Conservation (phyloP, 2,329 filamentous ascomycete genomes). For the Pseudophaeomoniella oleicola region DNA sequence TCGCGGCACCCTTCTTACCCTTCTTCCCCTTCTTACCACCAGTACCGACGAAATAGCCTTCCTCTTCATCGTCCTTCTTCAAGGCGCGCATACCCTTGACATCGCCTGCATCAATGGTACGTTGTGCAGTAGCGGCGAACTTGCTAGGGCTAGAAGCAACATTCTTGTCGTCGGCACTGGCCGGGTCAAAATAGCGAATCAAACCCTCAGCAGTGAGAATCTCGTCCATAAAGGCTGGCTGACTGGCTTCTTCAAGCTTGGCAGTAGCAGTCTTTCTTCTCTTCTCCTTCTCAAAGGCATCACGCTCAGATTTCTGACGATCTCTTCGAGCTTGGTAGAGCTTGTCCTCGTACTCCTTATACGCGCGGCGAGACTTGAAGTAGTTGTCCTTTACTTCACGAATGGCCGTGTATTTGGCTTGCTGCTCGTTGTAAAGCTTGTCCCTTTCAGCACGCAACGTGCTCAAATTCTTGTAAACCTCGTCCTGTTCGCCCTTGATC, state of each 20-base stretch:
- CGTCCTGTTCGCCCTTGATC: slow-evolving; percentile 86
- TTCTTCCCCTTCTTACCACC: slow-evolving; percentile 54
- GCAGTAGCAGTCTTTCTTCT: slow-evolving; percentile 38
- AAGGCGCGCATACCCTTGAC: slow-evolving; percentile 75
- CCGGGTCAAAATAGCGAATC: slow-evolving; percentile 82
- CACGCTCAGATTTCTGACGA: slow-evolving; percentile 67
- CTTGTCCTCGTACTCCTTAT: slow-evolving; percentile 69
- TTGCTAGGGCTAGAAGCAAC: slow-evolving; percentile 19
- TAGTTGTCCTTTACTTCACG: slow-evolving; percentile 83
- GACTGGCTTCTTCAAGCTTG: slow-evolving; percentile 37
- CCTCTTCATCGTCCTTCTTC: slow-evolving; percentile 67
- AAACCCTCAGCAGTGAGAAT: slow-evolving; percentile 79
- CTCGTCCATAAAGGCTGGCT: slow-evolving; percentile 82
- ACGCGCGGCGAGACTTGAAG: slow-evolving; percentile 70
- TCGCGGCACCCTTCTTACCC: slow-evolving; percentile 27
- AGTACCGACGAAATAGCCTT: slow-evolving; percentile 63
- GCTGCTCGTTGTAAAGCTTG: slow-evolving; percentile 70
- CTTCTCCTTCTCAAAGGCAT: slow-evolving; percentile 32
- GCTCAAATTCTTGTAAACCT: slow-evolving; percentile 77
- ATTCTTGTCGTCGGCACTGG: slow-evolving; percentile 50
- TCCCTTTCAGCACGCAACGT: slow-evolving; percentile 71
- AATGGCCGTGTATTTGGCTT: slow-evolving; percentile 69
- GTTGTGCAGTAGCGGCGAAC: slow-evolving; percentile 63
- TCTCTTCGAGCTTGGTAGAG: slow-evolving; percentile 62
- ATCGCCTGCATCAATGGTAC: slow-evolving; percentile 70